Evolutionary conservation across 768 basidiomycete species (phyloP).

Genomic region (Pulveroboletus ravenelii): DNA sequence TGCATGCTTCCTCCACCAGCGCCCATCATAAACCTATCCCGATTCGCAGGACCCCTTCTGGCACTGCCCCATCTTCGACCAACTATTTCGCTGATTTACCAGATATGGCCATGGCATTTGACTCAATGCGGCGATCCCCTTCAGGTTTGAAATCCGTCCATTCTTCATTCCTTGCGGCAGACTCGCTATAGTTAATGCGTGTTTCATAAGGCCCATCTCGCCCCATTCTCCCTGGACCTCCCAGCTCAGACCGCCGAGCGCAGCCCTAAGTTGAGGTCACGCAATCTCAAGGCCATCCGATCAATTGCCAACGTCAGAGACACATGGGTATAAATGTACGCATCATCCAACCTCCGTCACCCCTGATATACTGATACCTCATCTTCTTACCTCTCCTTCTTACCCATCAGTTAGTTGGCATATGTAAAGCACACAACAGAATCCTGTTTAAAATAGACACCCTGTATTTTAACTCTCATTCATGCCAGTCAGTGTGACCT

Average conservation of each 20-base stretch:
- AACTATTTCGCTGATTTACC: too few species aligned
- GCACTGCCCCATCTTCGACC: conserved; percentile 26
- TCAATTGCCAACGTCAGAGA: conserved; percentile 28
- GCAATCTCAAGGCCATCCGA: conserved; percentile 29
- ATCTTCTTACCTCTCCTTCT: conserved; percentile 13
- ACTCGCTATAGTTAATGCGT: conserved; percentile 26
- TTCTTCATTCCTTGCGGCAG: conserved; percentile 17
- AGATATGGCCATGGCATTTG: too few species aligned
- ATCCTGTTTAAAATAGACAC: conserved; percentile 17
- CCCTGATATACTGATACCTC: conserved; percentile 33
- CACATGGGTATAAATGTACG: conserved; percentile 30
- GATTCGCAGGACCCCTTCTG: conserved; percentile 21
- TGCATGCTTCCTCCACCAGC: conserved; percentile 26
- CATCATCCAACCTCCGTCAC: conserved; percentile 16
- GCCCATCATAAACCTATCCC: too few species aligned
- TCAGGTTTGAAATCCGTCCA: too few species aligned
- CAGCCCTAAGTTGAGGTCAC: conserved; percentile 26
- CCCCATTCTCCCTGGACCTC: conserved; percentile 22
- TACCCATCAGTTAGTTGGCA: conserved; percentile 18
- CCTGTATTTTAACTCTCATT: conserved; percentile 17
- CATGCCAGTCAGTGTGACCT: not conserved
- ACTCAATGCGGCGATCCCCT: too few species aligned
- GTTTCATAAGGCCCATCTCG: conserved; percentile 29
- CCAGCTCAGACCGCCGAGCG: conserved; percentile 21
- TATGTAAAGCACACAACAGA: conserved; percentile 22